These are phyloP conservation scores for Leucaena leucocephala DNA, from an alignment of 306 rosid species.

Conservation along the genomic window DNA sequence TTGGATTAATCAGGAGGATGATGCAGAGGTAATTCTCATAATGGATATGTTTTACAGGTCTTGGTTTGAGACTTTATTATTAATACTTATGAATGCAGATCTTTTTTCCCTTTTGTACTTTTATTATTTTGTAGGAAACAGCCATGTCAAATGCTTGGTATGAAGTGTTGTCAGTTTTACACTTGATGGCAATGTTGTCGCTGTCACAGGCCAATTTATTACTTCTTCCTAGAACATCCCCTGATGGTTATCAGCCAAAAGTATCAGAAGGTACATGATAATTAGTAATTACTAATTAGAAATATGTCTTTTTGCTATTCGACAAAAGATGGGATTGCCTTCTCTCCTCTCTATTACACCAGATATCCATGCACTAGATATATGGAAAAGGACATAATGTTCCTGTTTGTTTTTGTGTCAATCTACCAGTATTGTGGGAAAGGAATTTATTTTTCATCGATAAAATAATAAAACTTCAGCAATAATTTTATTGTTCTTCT, in stretches of 20 bases:
- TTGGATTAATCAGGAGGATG: slow-evolving; percentile 97
- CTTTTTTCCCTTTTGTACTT: slow-evolving; percentile 20
- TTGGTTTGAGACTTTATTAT: slow-evolving; percentile 22
- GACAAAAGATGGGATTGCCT: not conserved
- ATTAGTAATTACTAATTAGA: not conserved
- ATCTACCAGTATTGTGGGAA: slow-evolving; percentile 20
- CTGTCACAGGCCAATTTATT: slow-evolving; percentile 87
- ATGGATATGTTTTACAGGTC: not conserved
- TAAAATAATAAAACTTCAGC: slow-evolving; percentile 1
- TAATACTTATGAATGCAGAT: slow-evolving; percentile 33
- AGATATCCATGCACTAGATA: not conserved
- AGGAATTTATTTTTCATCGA: slow-evolving; percentile 14
- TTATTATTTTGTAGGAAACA: slow-evolving; percentile 73
- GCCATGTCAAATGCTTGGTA: slow-evolving; percentile 87
- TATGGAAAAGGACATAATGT: slow-evolving; percentile 11
- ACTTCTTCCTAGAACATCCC: slow-evolving; percentile 92
- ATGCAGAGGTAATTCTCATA: slow-evolving; percentile 62
- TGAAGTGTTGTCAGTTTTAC: slow-evolving; percentile 95
- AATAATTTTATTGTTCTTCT: slow-evolving; percentile 1
- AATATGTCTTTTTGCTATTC: not conserved
- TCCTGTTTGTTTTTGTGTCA: slow-evolving; percentile 1
- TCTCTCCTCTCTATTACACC: not conserved
- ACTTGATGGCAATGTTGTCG: slow-evolving; percentile 86
- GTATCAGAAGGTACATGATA: slow-evolving; percentile 78
- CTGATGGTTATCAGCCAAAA: slow-evolving; percentile 82